Percentiles rank a stretch among this genome's conserved stretches.
These are phyloP conservation scores for Chimonanthus salicifolius DNA, from an alignment of 164 flowering plant genomes.

Conservation along the genomic window DNA sequence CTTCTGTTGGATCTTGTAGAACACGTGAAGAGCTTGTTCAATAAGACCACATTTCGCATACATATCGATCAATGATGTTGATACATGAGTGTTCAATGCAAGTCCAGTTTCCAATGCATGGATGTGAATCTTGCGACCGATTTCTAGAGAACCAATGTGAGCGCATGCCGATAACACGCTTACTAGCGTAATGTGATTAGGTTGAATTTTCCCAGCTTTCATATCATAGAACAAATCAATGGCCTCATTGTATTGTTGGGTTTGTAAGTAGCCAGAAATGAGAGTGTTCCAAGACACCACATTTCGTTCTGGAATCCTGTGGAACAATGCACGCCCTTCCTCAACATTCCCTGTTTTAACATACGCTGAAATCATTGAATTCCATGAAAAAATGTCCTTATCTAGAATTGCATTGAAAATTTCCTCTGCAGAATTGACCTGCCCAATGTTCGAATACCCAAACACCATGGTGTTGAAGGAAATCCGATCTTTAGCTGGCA, in stretches of 20 bases:
- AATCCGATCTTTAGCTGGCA: conserved; percentile 24
- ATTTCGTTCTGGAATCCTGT: conserved; percentile 21
- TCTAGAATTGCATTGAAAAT: conserved; percentile 22
- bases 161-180: conserved; percentile 33
- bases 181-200: conserved; percentile 25
- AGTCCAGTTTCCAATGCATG: conserved; percentile 14
- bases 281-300: conserved; percentile 36
- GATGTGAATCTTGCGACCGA: conserved; percentile 22
- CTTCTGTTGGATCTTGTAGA: conserved; percentile 26
- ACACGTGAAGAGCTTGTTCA: conserved; percentile 24
- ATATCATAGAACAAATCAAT: conserved; percentile 26
- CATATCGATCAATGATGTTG: conserved; percentile 27
- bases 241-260: conserved; percentile 14
- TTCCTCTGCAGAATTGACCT: conserved; percentile 11
- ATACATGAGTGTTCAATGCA: conserved; percentile 17
- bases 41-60: conserved; percentile 31
- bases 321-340: conserved; percentile 20
- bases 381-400: conserved; percentile 38
- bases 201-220: conserved; percentile 11
- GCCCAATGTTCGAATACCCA: conserved; percentile 26
- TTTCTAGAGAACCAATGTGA: conserved; percentile 21
- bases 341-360: conserved; percentile 21
- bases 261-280: conserved; percentile 25
- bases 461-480: conserved; percentile 37
- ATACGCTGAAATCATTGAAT: conserved; percentile 30